A percentile compares a stretch with the other conserved stretches of the same genome.
These are phyloP conservation scores for Flaveria bidentis DNA, from an alignment of 129 eudicot genomes.

Conservation along the genomic window DNA sequence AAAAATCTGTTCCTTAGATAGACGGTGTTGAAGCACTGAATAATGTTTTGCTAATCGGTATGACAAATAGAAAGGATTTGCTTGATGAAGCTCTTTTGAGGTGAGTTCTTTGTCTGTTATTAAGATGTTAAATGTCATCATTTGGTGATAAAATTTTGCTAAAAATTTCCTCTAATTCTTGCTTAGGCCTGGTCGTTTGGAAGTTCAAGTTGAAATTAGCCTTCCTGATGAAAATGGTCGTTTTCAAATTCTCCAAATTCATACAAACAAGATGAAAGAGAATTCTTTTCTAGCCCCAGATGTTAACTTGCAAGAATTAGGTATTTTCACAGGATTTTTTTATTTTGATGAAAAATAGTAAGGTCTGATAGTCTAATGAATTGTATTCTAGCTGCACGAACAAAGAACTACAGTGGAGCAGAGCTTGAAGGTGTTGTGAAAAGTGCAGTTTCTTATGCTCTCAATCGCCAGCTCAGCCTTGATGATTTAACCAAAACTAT, in stretches of 20 bases:
- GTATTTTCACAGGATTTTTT: slow-evolving; percentile 31
- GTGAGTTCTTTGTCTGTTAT: slow-evolving; percentile 34
- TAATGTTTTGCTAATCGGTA: slow-evolving; percentile 95
- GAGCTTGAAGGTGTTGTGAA: slow-evolving; percentile 99
- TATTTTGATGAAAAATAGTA: neutral
- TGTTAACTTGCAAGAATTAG: slow-evolving; percentile 87
- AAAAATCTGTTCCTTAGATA: slow-evolving; percentile 51
- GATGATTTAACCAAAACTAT: slow-evolving; percentile 89
- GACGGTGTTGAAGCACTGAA: slow-evolving; percentile 99
- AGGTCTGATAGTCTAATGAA: slow-evolving; percentile 8
- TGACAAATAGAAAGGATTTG: slow-evolving; percentile 98
- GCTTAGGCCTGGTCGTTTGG: slow-evolving; percentile 95
- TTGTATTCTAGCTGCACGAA: slow-evolving; percentile 72
- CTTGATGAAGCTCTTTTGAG: slow-evolving; percentile 99
- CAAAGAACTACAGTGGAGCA: slow-evolving; percentile 98
- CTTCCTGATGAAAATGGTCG: slow-evolving; percentile 99
- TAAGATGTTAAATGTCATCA: slow-evolving; percentile 13
- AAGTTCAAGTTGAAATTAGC: slow-evolving; percentile 98
- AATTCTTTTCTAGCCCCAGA: slow-evolving; percentile 96
- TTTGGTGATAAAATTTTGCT: slow-evolving; percentile 10
- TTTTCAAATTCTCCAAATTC: slow-evolving; percentile 89
- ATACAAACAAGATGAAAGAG: slow-evolving; percentile 96
- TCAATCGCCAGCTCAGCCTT: slow-evolving; percentile 81
- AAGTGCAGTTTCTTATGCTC: slow-evolving; percentile 97
- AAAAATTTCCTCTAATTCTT: slow-evolving; percentile 18